Conservation (phyloP, 495 filamentous ascomycete genomes). For the Elasticomyces elasticus region DNA sequence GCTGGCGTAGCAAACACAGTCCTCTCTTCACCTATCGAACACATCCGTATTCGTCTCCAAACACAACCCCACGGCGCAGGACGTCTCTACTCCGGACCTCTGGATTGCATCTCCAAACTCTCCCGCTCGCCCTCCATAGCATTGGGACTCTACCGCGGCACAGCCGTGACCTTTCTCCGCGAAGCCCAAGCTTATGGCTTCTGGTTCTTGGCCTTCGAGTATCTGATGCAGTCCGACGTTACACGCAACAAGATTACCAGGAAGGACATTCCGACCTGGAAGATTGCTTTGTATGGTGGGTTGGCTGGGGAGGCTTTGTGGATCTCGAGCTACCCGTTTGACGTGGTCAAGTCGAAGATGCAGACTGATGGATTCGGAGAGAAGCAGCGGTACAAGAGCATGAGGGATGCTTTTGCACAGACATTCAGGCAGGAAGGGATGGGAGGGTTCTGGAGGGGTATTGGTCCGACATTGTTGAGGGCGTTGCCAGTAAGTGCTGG, state of each 20-base stretch:
- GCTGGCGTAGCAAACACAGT: slow-evolving; percentile 84
- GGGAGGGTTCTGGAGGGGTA: slow-evolving; percentile 89
- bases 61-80: slow-evolving; percentile 80
- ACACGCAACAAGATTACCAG: slow-evolving; percentile 61
- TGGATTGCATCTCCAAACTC: slow-evolving; percentile 85
- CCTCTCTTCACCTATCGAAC: slow-evolving; percentile 88
- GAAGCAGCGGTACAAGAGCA: slow-evolving; percentile 59
- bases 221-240: slow-evolving; percentile 84
- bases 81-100: slow-evolving; percentile 70
- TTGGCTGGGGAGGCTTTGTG: slow-evolving; percentile 89
- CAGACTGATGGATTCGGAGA: slow-evolving; percentile 81
- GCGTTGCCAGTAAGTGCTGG: slow-evolving; percentile 97
- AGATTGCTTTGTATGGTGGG: slow-evolving; percentile 86
- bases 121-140: slow-evolving; percentile 51
- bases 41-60: slow-evolving; percentile 94
- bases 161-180: slow-evolving; percentile 72
- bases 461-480: slow-evolving; percentile 85
- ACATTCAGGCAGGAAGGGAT: slow-evolving; percentile 66
- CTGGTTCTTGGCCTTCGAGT: slow-evolving; percentile 95
- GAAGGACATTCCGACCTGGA: slow-evolving; percentile 66
- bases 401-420: slow-evolving; percentile 85
- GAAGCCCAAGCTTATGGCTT: slow-evolving; percentile 91
- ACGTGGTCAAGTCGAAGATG: slow-evolving; percentile 99
- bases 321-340: slow-evolving; percentile 86
- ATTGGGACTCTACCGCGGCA: slow-evolving; percentile 73